Conservation (phyloP, 1,284 basidiomycete genomes). For the Neonothopanus nambi region DNA sequence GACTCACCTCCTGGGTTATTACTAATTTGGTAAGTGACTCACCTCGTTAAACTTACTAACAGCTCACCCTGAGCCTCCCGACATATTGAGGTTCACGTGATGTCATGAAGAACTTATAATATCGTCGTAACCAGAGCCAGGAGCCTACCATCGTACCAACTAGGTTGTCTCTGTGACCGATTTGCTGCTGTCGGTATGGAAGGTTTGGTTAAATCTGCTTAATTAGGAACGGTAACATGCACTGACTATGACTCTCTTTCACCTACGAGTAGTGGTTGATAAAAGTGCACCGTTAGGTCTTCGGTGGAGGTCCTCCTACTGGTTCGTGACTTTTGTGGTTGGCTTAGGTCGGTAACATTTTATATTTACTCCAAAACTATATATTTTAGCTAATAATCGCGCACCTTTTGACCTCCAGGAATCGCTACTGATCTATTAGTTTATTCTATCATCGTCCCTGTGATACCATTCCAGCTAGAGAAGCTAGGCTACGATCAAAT, state of each 20-base stretch:
- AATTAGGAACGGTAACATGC: background rate
- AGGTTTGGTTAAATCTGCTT: background rate
- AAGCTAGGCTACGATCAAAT: slow-evolving; percentile 50
- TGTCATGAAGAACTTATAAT: too few relatives aligned
- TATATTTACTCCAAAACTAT: background rate
- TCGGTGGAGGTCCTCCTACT: slow-evolving; percentile 54
- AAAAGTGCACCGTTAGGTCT: slow-evolving; percentile 37
- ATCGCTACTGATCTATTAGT: slow-evolving; percentile 64
- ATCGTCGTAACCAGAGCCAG: too few relatives aligned
- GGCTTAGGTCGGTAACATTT: slow-evolving; percentile 33
- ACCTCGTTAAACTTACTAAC: background rate
- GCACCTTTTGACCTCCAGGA: slow-evolving; percentile 36
- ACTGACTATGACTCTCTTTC: background rate
- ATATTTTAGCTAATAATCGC: background rate
- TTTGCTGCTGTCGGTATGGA: background rate
- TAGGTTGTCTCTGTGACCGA: too few relatives aligned
- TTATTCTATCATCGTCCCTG: slow-evolving; percentile 72
- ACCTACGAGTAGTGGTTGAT: background rate
- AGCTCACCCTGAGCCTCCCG: too few relatives aligned
- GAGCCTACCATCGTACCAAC: too few relatives aligned
- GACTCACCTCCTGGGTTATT: too few relatives aligned
- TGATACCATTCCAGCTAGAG: slow-evolving; percentile 75
- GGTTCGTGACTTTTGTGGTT: slow-evolving; percentile 49
- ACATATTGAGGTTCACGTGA: too few relatives aligned
- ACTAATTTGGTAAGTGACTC: background rate